phyloP scores from a whole-genome alignment of 805 yeast genomes.

The Sugiyamaella marilandica region DNA sequence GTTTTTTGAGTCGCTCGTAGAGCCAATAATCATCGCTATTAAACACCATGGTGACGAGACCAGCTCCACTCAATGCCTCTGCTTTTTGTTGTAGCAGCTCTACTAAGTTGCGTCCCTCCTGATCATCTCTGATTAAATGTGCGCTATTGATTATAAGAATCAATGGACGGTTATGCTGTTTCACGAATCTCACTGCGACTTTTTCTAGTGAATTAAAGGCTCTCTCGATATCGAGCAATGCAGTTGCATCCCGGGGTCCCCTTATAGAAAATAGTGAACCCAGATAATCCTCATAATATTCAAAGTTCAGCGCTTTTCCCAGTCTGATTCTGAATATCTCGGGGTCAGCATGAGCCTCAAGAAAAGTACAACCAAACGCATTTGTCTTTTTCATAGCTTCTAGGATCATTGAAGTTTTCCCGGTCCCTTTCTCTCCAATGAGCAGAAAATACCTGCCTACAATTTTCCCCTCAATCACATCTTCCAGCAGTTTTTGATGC shows the following conservation, averaged over 20 bases:
- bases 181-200: constrained; percentile 49
- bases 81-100: constrained; percentile 82
- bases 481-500: constrained; percentile 61
- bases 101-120: constrained; percentile 63
- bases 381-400: constrained; percentile 62
- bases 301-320: constrained; percentile 70
- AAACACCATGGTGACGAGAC: constrained; percentile 64
- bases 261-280: constrained; percentile 75
- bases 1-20: constrained; percentile 64
- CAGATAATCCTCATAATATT: constrained; percentile 74
- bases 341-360: constrained; percentile 84
- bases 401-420: constrained; percentile 69
- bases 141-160: constrained; percentile 68
- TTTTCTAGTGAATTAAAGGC: constrained; percentile 73
- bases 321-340: constrained; percentile 73
- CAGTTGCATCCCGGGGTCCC: constrained; percentile 84
- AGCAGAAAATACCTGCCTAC: constrained; percentile 65
- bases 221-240: constrained; percentile 73
- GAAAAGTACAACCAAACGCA: constrained; percentile 60
- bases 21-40: constrained; percentile 86
- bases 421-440: constrained; percentile 84
- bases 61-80: constrained; percentile 68
- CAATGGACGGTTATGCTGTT: constrained; percentile 48
- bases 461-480: constrained; percentile 57
- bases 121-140: constrained; percentile 71